Base-by-base conservation (phyloP, 75 land plant species). In the Picea sitchensis region DNA sequence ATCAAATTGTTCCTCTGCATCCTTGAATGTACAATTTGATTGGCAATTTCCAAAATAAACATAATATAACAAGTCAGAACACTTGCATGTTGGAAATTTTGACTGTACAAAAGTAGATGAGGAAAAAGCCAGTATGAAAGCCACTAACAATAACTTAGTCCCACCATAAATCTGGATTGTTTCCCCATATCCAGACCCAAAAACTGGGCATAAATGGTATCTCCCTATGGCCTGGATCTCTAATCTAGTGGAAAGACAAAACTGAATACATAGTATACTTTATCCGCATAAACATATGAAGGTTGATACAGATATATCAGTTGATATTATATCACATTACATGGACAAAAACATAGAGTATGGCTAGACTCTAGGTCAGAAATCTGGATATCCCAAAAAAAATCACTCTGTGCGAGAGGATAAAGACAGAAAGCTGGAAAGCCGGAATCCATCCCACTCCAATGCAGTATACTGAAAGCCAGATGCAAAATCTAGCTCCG, bases 271-370 rank as follows among this genome's bases (percentile, higher is more conserved):
- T 38, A 36, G 51, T 71, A 41, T 71, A 18, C 71, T 38, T 67
- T 38, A 41, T 41, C 73, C 23, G 73, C 73, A 38, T 71, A 41
- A 71, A 41, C 73, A 71, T 71, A 71, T 20, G 20, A 41, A 38
- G 73, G 20, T 71, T 71, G 51, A 71, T 71, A 71, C 73, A 71
- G 73, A 47, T 71, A 71, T 71, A 71, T 20, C 21, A 38, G 73
- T 71, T 71, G 73, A 8, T 71, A 41, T 14, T 71, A 41, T 41
- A 71, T 71, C 54, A 71, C 73, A 71, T 71, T 67, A 21, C 54
- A 20, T 71, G 73, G 41, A 71, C 73, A 18, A 41, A 71, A 41
- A 20, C 73, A 71, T 41, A 71, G 51, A 71, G 17, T 41, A 41
- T 36, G 47, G 47, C 47, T 44, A 44, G 5, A 7, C 30, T 32